phyloP scores from a whole-genome alignment of 2,329 filamentous ascomycete species.

The Fusarium sp. region DNA sequence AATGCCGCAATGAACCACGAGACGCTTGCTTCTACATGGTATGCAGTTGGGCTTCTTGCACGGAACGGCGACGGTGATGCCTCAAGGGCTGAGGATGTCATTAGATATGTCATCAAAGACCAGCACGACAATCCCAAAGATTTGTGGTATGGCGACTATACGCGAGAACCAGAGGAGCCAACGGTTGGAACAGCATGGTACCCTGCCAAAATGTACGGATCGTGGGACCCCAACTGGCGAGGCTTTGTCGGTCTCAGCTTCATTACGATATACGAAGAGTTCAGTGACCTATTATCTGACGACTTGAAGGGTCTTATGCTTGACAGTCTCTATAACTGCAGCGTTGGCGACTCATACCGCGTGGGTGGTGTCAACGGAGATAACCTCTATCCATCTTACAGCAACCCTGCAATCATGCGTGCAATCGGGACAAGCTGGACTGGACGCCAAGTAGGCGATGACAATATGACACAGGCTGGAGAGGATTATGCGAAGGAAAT shows the following conservation, averaged over 20 bases:
- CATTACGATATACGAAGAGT: slow-evolving; percentile 24
- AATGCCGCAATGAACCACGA: slow-evolving; percentile 17
- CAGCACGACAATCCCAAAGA: slow-evolving; percentile 3
- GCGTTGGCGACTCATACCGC: slow-evolving; percentile 39
- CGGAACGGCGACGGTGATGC: slow-evolving; percentile 2
- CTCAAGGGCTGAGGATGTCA: slow-evolving; percentile 7
- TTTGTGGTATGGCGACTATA: slow-evolving; percentile 22
- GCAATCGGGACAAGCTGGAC: slow-evolving; percentile 67
- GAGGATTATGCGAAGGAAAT: slow-evolving; percentile 64
- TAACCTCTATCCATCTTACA: slow-evolving; percentile 69
- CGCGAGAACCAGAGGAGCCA: slow-evolving; percentile 11
- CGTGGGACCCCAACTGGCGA: slow-evolving; percentile 23
- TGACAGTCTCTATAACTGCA: slow-evolving; percentile 10
- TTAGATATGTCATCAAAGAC: slow-evolving; percentile 15
- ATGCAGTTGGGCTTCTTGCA: slow-evolving; percentile 18
- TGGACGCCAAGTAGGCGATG: slow-evolving; percentile 59
- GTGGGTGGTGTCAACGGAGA: slow-evolving; percentile 67
- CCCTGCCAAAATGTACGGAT: slow-evolving; percentile 9
- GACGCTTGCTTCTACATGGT: slow-evolving; percentile 16
- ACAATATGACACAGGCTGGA: slow-evolving; percentile 66
- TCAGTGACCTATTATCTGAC: neutral
- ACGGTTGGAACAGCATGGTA: slow-evolving; percentile 16
- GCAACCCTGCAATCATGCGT: slow-evolving; percentile 67
- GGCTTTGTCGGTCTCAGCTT: slow-evolving; percentile 18
- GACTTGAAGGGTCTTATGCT: slow-evolving; percentile 15